A percentile compares a stretch with the other conserved stretches of the same genome.
These are phyloP conservation scores for Zea mays DNA, from an alignment of 176 grass and related monocot genomes.

Conservation along the genomic window DNA sequence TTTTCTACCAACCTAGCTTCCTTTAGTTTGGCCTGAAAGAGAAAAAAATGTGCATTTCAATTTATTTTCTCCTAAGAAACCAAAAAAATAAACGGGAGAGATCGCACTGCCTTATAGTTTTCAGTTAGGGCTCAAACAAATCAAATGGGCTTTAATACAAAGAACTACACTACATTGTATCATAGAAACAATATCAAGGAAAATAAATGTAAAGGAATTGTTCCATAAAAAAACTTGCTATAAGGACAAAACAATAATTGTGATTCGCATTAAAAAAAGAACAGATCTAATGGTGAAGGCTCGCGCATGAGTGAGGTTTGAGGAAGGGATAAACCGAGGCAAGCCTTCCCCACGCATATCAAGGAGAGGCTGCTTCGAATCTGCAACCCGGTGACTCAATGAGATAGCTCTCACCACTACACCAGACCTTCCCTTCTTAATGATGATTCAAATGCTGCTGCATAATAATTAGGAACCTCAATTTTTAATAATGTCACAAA, in stretches of 20 bases:
- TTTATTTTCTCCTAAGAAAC: background rate
- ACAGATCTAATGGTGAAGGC: no score
- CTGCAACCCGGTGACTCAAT: no score
- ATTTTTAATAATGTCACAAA: background rate
- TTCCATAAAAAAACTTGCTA: background rate
- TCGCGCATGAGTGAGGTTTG: no score
- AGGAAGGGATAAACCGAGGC: no score
- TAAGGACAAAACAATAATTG: background rate
- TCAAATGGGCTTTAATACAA: background rate
- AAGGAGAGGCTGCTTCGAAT: no score
- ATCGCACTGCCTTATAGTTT: background rate
- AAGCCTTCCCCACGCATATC: no score
- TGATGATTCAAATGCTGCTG: background rate
- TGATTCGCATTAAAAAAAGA: background rate
- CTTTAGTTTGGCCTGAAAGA: constrained; percentile 80
- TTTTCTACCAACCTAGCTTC: constrained; percentile 75
- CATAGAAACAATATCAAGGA: constrained; percentile 1
- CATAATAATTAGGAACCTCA: constrained; percentile 11
- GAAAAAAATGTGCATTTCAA: background rate
- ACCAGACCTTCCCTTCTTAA: no score
- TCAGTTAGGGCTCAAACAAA: constrained; percentile 11
- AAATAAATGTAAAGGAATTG: background rate
- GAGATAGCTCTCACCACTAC: no score
- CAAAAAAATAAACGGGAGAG: constrained; percentile 25
- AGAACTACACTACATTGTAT: background rate